Conservation (phyloP, 805 yeast genomes). For the Maudiozyma saulgeensis region DNA sequence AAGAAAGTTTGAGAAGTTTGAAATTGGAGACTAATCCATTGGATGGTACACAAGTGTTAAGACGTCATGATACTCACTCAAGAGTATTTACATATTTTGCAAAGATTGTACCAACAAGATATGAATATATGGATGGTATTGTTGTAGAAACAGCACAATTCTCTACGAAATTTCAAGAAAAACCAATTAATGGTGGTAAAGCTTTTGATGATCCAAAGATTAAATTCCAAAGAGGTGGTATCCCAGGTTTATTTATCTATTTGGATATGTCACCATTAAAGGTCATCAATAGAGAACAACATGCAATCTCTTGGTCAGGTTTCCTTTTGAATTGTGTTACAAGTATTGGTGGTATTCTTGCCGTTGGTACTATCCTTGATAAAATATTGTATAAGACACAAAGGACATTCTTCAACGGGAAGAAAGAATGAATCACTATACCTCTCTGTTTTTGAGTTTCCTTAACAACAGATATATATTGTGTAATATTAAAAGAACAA, state of each 20-base stretch:
- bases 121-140: constrained; percentile 46
- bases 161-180: constrained; percentile 77
- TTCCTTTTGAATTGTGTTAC: constrained; percentile 77
- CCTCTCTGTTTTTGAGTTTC: too few species aligned
- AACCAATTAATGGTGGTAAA: constrained; percentile 78
- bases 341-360: constrained; percentile 89
- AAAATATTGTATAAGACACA: constrained; percentile 86
- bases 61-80: constrained; percentile 36
- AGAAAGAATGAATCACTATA: background rate
- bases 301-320: constrained; percentile 65
- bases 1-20: background rate
- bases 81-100: constrained; percentile 69
- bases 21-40: constrained; percentile 48
- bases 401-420: constrained; percentile 41
- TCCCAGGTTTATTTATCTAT: constrained; percentile 82
- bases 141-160: constrained; percentile 77
- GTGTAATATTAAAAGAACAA: too few species aligned
- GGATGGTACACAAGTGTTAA: constrained; percentile 39
- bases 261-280: constrained; percentile 92
- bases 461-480: too few species aligned
- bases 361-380: constrained; percentile 85
- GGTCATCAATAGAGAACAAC: constrained; percentile 72
- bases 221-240: constrained; percentile 71
- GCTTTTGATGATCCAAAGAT: constrained; percentile 89
- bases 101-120: constrained; percentile 85